These are phyloP conservation scores for Kodamaea fungicola DNA, from an alignment of 1,139 yeast species.

Conservation along the genomic window DNA sequence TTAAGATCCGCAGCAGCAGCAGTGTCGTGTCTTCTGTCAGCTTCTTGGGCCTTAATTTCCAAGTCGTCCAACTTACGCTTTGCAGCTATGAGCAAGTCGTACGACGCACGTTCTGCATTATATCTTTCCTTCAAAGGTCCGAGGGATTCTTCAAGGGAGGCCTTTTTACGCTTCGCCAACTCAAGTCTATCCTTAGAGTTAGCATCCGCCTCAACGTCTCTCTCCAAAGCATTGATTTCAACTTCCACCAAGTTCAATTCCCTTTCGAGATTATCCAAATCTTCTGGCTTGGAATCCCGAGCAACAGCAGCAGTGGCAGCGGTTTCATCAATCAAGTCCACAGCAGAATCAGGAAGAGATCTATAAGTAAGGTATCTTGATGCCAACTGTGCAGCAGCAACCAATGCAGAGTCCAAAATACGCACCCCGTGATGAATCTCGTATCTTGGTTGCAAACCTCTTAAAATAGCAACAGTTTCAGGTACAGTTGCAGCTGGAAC, in stretches of 20 bases:
- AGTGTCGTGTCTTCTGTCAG: conserved; percentile 94
- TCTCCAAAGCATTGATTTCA: conserved; percentile 93
- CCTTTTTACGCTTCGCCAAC: conserved; percentile 74
- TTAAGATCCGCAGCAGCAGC: conserved; percentile 94
- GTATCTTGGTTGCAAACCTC: conserved; percentile 94
- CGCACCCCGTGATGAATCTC: conserved; percentile 98
- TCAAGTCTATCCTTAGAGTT: conserved; percentile 83
- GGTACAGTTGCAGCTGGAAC: conserved; percentile 91
- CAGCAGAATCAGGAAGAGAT: conserved; percentile 96
- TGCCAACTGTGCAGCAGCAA: conserved; percentile 92
- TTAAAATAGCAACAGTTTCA: conserved; percentile 91
- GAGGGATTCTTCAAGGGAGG: conserved; percentile 79
- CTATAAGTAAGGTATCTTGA: conserved; percentile 92
- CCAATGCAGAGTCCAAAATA: conserved; percentile 91
- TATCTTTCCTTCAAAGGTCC: conserved; percentile 84
- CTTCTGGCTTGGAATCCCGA: conserved; percentile 97
- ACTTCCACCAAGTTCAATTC: conserved; percentile 87
- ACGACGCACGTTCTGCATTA: conserved; percentile 85
- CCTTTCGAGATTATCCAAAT: conserved; percentile 88
- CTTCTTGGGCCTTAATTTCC: conserved; percentile 89
- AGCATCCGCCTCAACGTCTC: conserved; percentile 88
- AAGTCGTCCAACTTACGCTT: conserved; percentile 90
- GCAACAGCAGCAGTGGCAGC: conserved; percentile 98
- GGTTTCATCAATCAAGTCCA: conserved; percentile 92
- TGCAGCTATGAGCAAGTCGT: conserved; percentile 83